Conservation (phyloP, 1,139 yeast genomes). For the Cylindricascospora bacillispora region DNA sequence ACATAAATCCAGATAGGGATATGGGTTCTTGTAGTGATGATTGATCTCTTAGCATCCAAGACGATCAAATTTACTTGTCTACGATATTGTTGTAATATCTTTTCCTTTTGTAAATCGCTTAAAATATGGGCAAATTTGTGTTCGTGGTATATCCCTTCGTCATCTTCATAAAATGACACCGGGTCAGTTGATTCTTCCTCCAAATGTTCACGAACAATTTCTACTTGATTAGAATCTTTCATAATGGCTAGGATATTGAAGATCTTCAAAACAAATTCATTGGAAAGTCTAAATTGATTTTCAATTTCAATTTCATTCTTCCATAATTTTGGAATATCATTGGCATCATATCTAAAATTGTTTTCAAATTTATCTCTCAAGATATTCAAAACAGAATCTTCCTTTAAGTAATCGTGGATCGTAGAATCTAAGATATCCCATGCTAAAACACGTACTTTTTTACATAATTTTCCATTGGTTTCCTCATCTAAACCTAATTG, state of each 20-base stretch:
- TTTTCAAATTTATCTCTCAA: conserved; percentile 69
- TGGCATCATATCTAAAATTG: conserved; percentile 66
- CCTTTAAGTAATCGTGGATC: conserved; percentile 47
- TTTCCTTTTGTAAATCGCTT: conserved; percentile 43
- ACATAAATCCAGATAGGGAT: conserved; percentile 77
- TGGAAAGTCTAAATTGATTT: conserved; percentile 45
- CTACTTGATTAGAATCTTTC: conserved; percentile 38
- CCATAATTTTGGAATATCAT: conserved; percentile 78
- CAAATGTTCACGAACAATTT: conserved; percentile 39
- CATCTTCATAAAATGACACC: conserved; percentile 32
- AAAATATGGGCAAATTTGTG: conserved; percentile 46
- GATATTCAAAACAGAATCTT: conserved; percentile 43
- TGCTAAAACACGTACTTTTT: conserved; percentile 38
- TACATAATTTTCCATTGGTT: conserved; percentile 32
- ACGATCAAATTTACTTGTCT: conserved; percentile 70
- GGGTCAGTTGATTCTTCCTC: conserved; percentile 31
- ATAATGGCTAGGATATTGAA: conserved; percentile 54
- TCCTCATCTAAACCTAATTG: conserved; percentile 43
- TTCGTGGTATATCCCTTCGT: conserved; percentile 23
- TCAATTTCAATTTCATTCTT: conserved; percentile 65
- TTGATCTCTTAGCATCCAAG: conserved; percentile 73
- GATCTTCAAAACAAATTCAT: conserved; percentile 40
- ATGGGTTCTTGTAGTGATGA: conserved; percentile 55
- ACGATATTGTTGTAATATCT: conserved; percentile 49
- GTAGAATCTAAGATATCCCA: conserved; percentile 56